phyloP scores from a whole-genome alignment of 305 asterid species.

The Salvia sclarea region DNA sequence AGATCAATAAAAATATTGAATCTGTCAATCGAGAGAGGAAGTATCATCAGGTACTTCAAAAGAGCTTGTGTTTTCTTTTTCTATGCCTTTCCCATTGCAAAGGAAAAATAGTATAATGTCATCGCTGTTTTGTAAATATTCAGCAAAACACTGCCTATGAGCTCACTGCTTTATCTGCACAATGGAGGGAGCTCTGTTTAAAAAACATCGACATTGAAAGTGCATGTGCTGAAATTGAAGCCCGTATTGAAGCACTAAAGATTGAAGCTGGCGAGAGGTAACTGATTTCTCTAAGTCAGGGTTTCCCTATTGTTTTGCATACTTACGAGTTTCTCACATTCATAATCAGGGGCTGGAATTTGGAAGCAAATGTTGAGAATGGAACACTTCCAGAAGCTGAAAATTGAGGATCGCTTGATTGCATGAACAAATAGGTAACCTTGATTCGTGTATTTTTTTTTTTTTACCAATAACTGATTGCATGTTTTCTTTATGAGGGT shows the following conservation, averaged over 20 bases:
- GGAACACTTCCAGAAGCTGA: slow-evolving; percentile 39
- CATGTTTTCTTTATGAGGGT: not conserved
- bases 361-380: slow-evolving; percentile 58
- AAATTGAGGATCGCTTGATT: slow-evolving; percentile 43
- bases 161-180: slow-evolving; percentile 81
- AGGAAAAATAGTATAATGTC: not conserved
- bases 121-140: slow-evolving; percentile 25
- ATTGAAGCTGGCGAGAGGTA: slow-evolving; percentile 67
- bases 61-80: not conserved
- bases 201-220: slow-evolving; percentile 87
- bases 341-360: slow-evolving; percentile 65
- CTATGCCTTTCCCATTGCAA: not conserved
- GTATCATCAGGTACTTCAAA: slow-evolving; percentile 83
- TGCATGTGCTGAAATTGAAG: slow-evolving; percentile 71
- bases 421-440: not conserved
- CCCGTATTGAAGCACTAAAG: slow-evolving; percentile 56
- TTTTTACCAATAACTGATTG: not conserved
- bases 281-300: slow-evolving; percentile 19
- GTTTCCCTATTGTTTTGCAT: not conserved
- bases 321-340: slow-evolving; percentile 21
- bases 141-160: slow-evolving; percentile 96
- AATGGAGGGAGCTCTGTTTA: slow-evolving; percentile 91
- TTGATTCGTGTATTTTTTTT: not conserved
- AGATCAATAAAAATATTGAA: slow-evolving; percentile 71
- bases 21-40: slow-evolving; percentile 92